Evolutionary conservation across 352 stramenopile species (phyloP), one percentile per base, ranked within the genome.

Genomic region (Phytophthora foliorum): DNA sequence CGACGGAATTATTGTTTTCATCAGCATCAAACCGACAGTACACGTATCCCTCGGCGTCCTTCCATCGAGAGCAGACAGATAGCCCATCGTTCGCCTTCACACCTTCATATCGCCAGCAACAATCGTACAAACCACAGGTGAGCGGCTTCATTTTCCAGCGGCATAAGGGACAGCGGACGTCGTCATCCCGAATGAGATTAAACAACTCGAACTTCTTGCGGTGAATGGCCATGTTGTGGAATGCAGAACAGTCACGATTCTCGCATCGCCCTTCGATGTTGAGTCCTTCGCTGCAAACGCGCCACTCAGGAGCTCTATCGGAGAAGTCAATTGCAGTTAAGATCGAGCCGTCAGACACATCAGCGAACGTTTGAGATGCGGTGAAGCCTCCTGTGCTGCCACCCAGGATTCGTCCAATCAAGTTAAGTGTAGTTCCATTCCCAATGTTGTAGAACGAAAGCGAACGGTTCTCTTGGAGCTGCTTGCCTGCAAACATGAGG

Each of bases 61-160:
- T 62, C 69, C 74, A 81, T 7, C 19, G 74, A 0, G 66, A 81
- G 24, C 50, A 68, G 29, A 82, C 52, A 0, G 54, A 69, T 10
- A 24, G 45, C 0, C 25, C 48, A 51, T 69, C 57, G 7, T 16
- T 32, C 7, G 39, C 17, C 22, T 57, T 56, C 0, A 80, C 22
- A 10, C 67, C 75, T 24, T 82, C 75, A 38, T 57, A 80, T 29
- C 74, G 71, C 75, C 75, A 82, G 16, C 45, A 48, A 25, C 75
- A 82, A 41, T 72, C 55, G 48, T 82, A 82, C 41, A 82, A 75
- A 0, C 71, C 75, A 34, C 75, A 82, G 0, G 67, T 67, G 2
- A 74, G 5, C 0, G 75, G 71, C 4, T 64, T 57, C 17, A 80
- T 60, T 0, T 57, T 46, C 0, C 4, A 34, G 0, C 24, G 19